Evolutionary conservation across 75 land plant species (phyloP).

Genomic region (Selaginella tamariscina): DNA sequence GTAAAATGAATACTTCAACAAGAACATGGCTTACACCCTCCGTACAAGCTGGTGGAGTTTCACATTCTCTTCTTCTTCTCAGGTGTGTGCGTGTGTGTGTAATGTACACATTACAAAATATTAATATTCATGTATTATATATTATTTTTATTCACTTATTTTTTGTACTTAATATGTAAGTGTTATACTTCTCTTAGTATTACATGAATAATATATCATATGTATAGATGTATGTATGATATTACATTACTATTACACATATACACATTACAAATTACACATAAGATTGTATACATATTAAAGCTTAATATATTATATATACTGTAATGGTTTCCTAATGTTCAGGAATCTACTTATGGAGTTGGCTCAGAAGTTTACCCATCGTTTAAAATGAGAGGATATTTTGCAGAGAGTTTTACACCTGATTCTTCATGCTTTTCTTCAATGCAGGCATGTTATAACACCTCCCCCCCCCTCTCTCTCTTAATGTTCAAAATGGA

Average conservation of each 20-base stretch:
- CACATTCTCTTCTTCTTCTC: conserved; percentile 78
- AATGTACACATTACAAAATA: too few species aligned
- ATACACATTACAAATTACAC: too few species aligned
- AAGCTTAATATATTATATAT: too few species aligned
- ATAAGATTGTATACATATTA: too few species aligned
- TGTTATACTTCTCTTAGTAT: background rate
- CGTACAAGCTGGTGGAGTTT: conserved; percentile 83
- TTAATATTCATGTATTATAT: too few species aligned
- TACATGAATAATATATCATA: background rate
- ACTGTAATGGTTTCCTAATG: background rate
- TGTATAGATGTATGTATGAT: too few species aligned
- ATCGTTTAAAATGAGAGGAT: conserved; percentile 56
- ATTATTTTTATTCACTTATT: too few species aligned
- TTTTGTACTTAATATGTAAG: too few species aligned
- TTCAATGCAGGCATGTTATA: conserved; percentile 54
- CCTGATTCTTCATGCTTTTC: conserved; percentile 59
- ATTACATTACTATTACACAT: too few species aligned
- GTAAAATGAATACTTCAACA: conserved; percentile 42
- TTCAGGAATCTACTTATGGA: conserved; percentile 87
- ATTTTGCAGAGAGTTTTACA: conserved; percentile 60
- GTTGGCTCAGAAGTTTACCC: conserved; percentile 68
- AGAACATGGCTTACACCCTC: conserved; percentile 91
- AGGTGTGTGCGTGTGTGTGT: conserved; percentile 59
- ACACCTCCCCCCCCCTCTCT: too few species aligned
- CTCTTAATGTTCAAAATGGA: too few species aligned